Conservation (phyloP, 2,329 filamentous ascomycete species). For the Clonostachys chloroleuca region DNA sequence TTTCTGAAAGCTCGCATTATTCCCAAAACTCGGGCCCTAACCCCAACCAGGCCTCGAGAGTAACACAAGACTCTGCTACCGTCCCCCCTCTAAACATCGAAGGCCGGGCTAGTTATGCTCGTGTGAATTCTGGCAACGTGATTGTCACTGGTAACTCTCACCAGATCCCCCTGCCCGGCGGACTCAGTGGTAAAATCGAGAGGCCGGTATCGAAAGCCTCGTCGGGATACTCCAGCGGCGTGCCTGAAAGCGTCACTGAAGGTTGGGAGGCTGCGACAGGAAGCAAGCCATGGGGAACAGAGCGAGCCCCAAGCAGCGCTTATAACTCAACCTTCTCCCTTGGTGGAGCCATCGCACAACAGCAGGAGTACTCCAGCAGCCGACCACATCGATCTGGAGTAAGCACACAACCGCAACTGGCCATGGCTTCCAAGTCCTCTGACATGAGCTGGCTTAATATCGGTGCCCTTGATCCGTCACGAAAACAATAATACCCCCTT, state of each 20-base stretch:
- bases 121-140: slow-evolving; percentile 66
- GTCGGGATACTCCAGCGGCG: slow-evolving; percentile 57
- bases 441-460: slow-evolving; percentile 84
- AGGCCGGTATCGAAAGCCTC: slow-evolving; percentile 47
- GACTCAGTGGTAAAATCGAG: slow-evolving; percentile 58
- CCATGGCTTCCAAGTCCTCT: slow-evolving; percentile 43
- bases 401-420: slow-evolving; percentile 45
- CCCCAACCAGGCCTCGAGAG: slow-evolving; percentile 25
- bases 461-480: slow-evolving; percentile 21
- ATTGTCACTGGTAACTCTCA: slow-evolving; percentile 53
- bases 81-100: slow-evolving; percentile 67
- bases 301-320: slow-evolving; percentile 46
- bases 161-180: slow-evolving; percentile 47
- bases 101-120: slow-evolving; percentile 56
- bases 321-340: slow-evolving; percentile 42
- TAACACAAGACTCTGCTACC: slow-evolving; percentile 63
- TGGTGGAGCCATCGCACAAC: slow-evolving; percentile 18
- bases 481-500: too few species aligned
- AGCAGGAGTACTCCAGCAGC: slow-evolving; percentile 16
- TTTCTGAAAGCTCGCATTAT: slow-evolving; percentile 55
- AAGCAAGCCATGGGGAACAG: slow-evolving; percentile 41
- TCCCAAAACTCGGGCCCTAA: slow-evolving; percentile 28
- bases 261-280: slow-evolving; percentile 44
- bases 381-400: slow-evolving; percentile 25
- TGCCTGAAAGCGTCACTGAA: slow-evolving; percentile 59